A percentile compares a stretch with the other conserved stretches of the same genome.
Conservation (phyloP, 495 filamentous ascomycete species). For the Penicillium coffeae region DNA sequence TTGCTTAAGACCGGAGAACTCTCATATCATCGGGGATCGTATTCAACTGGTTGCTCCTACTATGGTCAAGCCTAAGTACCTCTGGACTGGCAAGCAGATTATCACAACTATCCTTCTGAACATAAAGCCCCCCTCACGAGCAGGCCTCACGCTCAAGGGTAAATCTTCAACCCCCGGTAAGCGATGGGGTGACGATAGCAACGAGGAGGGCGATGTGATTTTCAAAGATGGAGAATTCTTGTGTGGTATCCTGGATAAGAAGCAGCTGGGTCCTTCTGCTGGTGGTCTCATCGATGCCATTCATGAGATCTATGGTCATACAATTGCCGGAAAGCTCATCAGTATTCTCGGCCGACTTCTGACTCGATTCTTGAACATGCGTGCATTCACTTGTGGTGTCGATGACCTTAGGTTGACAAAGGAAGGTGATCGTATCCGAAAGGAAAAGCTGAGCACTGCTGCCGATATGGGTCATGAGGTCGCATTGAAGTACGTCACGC, state of each 20-base stretch:
- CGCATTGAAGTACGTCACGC: conserved; percentile 86
- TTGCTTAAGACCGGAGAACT: conserved; percentile 83
- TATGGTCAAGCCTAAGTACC: conserved; percentile 69
- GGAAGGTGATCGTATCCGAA: conserved; percentile 69
- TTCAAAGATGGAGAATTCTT: conserved; percentile 85
- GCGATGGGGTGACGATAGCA: conserved; percentile 65
- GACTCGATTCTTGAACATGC: conserved; percentile 86
- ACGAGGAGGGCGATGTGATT: conserved; percentile 71
- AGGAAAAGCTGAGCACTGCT: conserved; percentile 64
- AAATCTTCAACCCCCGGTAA: conserved; percentile 73
- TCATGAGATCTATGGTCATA: conserved; percentile 90
- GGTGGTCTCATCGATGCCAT: conserved; percentile 89
- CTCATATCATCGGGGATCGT: conserved; percentile 65
- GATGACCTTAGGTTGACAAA: conserved; percentile 88
- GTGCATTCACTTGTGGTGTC: conserved; percentile 95
- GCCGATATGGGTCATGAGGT: conserved; percentile 74
- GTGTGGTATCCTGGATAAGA: conserved; percentile 91
- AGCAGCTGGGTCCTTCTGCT: conserved; percentile 81
- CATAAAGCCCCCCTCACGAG: conserved; percentile 69
- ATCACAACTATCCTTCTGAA: conserved; percentile 92
- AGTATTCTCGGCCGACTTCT: conserved; percentile 85
- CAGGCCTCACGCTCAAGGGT: conserved; percentile 73
- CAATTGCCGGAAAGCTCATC: conserved; percentile 75
- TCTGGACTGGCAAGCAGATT: conserved; percentile 99
- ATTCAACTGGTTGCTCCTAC: conserved; percentile 78